phyloP scores from a whole-genome alignment of 306 rosid species.

The Betula pendula region DNA sequence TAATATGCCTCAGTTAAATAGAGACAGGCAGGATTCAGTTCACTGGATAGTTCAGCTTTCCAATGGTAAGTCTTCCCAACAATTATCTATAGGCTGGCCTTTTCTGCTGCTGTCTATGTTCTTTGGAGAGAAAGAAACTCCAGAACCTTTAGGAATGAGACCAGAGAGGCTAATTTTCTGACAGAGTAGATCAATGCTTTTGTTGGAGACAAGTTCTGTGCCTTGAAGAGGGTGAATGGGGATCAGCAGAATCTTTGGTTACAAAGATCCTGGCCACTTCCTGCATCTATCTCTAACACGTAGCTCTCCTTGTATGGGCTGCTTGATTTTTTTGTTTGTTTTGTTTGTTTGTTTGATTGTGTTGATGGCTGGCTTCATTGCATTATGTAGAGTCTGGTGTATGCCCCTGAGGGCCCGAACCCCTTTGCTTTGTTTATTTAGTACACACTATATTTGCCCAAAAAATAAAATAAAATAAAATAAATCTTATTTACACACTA shows the following conservation, averaged over 20 bases:
- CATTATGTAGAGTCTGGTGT: not conserved
- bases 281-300: not conserved
- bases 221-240: not conserved
- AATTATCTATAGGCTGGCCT: not conserved
- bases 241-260: not conserved
- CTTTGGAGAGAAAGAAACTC: not conserved
- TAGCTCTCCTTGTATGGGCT: not conserved
- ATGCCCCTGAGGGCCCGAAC: slow-evolving; percentile 5
- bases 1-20: not conserved
- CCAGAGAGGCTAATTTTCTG: not conserved
- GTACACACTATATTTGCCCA: not conserved
- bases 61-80: not conserved
- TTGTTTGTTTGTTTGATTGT: not conserved
- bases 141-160: not conserved
- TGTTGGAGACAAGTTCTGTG: not conserved
- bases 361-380: not conserved
- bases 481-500: not conserved
- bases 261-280: not conserved
- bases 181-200: not conserved
- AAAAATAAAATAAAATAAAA: too few species aligned
- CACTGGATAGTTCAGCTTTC: not conserved
- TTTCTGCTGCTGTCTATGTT: not conserved
- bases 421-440: not conserved
- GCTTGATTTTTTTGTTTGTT: not conserved
- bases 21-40: not conserved